phyloP scores from a whole-genome alignment of 2,329 filamentous ascomycete genomes.

The Juglanconis juglandina region DNA sequence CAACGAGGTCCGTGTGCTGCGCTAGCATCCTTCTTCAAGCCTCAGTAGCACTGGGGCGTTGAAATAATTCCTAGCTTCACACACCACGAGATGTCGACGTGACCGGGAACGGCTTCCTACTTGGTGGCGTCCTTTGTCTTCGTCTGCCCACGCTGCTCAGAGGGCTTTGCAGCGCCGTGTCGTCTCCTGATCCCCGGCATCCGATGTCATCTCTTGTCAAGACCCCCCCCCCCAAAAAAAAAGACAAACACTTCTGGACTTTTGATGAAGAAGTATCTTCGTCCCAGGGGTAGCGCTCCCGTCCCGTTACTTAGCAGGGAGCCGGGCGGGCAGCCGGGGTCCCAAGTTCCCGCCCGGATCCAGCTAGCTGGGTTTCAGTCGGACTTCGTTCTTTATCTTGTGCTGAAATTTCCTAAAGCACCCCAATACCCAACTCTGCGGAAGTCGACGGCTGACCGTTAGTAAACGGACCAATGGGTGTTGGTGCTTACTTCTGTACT shows the following conservation, averaged over 20 bases:
- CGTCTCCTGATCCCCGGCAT: neutral
- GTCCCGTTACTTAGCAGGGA: no score
- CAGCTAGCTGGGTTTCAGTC: neutral
- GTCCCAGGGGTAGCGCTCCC: no score
- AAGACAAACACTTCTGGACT: no score
- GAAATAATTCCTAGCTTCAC: neutral
- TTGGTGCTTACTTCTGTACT: neutral
- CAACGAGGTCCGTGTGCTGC: neutral
- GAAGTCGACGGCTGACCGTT: neutral
- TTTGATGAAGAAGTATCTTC: no score
- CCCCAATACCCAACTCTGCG: neutral
- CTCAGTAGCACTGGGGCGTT: constrained; percentile 3
- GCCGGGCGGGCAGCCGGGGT: no score
- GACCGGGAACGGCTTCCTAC: constrained; percentile 13
- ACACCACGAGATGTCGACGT: neutral
- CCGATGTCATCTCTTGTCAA: neutral
- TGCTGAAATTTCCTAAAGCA: neutral
- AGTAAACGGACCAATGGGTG: constrained; percentile 7
- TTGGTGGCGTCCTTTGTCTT: constrained; percentile 21
- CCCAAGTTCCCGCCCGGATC: neutral
- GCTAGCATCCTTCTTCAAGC: constrained; percentile 3
- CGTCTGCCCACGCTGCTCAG: constrained; percentile 8
- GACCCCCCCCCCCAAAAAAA: no score
- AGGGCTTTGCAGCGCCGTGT: neutral
- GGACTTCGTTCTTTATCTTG: neutral